Conservation (phyloP, 164 flowering plant genomes). For the Stephania cephalantha region DNA sequence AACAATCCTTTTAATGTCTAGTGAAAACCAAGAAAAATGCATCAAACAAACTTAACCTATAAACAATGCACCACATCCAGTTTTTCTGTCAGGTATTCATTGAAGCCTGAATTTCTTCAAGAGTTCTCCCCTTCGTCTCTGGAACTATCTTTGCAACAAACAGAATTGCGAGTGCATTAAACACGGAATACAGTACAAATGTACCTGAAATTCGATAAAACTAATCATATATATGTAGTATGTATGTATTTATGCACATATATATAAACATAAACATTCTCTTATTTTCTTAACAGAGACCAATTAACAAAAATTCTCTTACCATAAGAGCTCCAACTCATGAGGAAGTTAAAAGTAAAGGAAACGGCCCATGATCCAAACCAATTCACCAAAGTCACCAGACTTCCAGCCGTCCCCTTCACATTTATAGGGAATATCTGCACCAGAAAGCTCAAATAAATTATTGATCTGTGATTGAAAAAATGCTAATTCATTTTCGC, state of each 20-base stretch:
- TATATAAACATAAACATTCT: neutral
- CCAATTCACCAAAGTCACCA: conserved; percentile 84
- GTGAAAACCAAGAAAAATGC: neutral
- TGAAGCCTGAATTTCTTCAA: conserved; percentile 75
- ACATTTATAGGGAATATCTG: conserved; percentile 86
- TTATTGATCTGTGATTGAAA: too few relatives aligned
- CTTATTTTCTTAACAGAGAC: neutral
- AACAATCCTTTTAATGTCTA: neutral
- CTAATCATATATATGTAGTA: neutral
- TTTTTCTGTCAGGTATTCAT: conserved; percentile 21
- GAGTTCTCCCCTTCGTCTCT: conserved; percentile 80
- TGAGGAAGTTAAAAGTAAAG: conserved; percentile 73
- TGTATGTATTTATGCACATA: too few relatives aligned
- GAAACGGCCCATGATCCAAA: conserved; percentile 81
- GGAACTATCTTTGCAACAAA: conserved; percentile 63
- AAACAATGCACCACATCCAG: neutral
- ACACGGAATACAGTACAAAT: conserved; percentile 18
- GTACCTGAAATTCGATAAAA: conserved; percentile 20
- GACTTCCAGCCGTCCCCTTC: conserved; percentile 89
- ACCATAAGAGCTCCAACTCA: conserved; percentile 89
- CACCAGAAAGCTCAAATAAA: conserved; percentile 1
- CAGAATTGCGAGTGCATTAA: conserved; percentile 50
- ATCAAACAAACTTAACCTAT: neutral
- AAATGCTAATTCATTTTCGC: too few relatives aligned
- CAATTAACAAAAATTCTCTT: conserved; percentile 3